Evolutionary conservation across 2,329 filamentous ascomycete species (phyloP).

Genomic region (Colletotrichum shisoi): DNA sequence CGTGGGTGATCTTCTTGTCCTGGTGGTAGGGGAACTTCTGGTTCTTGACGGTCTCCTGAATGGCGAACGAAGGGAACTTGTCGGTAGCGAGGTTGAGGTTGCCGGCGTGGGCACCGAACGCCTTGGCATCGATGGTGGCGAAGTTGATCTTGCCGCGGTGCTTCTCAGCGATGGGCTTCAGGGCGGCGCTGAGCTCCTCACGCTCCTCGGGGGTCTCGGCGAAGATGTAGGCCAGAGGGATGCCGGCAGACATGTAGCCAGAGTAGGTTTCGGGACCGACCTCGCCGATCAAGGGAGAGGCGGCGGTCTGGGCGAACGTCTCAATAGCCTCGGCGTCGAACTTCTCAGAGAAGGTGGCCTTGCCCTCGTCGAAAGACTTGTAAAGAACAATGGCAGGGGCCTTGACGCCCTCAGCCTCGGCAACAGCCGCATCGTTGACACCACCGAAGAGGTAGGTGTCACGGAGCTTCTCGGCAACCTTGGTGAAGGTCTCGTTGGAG

Average conservation of each 20-base stretch:
- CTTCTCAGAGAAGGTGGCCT: constrained; percentile 80
- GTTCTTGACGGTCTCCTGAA: constrained; percentile 95
- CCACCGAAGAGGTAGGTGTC: constrained; percentile 94
- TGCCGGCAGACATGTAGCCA: constrained; percentile 84
- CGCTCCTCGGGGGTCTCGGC: constrained; percentile 92
- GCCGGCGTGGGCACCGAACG: constrained; percentile 90
- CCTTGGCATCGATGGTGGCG: constrained; percentile 93
- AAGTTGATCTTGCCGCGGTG: constrained; percentile 97
- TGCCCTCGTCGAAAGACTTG: constrained; percentile 98
- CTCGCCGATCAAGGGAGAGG: constrained; percentile 92
- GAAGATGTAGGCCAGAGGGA: constrained; percentile 98
- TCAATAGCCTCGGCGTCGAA: constrained; percentile 83
- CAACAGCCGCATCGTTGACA: constrained; percentile 81
- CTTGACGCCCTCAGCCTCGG: constrained; percentile 88
- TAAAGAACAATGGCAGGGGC: constrained; percentile 90
- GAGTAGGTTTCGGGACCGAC: constrained; percentile 97
- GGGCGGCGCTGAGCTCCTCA: constrained; percentile 73
- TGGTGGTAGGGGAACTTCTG: constrained; percentile 95
- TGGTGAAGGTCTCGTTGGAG: constrained; percentile 83
- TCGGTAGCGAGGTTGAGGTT: constrained; percentile 97
- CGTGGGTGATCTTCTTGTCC: constrained; percentile 76
- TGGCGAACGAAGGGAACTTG: constrained; percentile 96
- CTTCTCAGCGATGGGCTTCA: constrained; percentile 89
- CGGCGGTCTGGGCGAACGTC: constrained; percentile 81
- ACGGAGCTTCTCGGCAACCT: constrained; percentile 77